Conservation (phyloP, 352 stramenopile genomes). For the Thalassiosira mediterranea region DNA sequence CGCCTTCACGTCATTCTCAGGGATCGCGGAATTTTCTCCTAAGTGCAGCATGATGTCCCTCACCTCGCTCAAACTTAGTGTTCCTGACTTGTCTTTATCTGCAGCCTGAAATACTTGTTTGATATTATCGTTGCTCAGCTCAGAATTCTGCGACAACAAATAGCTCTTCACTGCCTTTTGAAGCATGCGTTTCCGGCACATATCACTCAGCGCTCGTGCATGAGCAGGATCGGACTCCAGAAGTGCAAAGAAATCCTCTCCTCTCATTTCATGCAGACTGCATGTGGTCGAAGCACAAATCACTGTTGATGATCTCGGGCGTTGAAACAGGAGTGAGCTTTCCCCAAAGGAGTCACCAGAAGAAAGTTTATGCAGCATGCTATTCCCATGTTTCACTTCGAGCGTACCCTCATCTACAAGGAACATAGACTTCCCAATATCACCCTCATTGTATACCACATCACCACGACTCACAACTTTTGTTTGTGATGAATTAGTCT, state of each 20-base stretch:
- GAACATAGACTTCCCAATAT: constrained; percentile 71
- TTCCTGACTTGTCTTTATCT: constrained; percentile 58
- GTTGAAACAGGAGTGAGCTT: constrained; percentile 65
- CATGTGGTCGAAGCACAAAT: constrained; percentile 50
- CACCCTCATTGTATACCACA: constrained; percentile 74
- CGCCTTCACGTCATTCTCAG: constrained; percentile 19
- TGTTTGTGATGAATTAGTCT: constrained; percentile 56
- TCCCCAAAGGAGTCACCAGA: constrained; percentile 77
- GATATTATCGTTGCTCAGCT: constrained; percentile 55
- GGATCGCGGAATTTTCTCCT: constrained; percentile 21
- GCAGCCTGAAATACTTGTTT: constrained; percentile 64
- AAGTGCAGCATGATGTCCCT: constrained; percentile 52
- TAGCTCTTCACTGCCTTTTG: constrained; percentile 69
- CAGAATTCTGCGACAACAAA: constrained; percentile 59
- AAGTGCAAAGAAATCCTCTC: constrained; percentile 67
- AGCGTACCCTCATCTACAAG: constrained; percentile 66
- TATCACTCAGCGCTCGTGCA: constrained; percentile 52
- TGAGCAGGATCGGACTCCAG: constrained; percentile 58
- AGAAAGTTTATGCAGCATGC: constrained; percentile 55
- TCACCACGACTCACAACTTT: constrained; percentile 46
- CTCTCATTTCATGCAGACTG: constrained; percentile 72
- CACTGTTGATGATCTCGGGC: constrained; percentile 62
- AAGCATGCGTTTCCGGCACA: constrained; percentile 61
- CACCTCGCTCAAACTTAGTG: constrained; percentile 61
- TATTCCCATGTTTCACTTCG: constrained; percentile 55